Percentiles rank a stretch among this genome's conserved stretches.
Evolutionary conservation across 139 green algal genomes (phyloP).

Genomic region (Monoraphidium neglectum): DNA sequence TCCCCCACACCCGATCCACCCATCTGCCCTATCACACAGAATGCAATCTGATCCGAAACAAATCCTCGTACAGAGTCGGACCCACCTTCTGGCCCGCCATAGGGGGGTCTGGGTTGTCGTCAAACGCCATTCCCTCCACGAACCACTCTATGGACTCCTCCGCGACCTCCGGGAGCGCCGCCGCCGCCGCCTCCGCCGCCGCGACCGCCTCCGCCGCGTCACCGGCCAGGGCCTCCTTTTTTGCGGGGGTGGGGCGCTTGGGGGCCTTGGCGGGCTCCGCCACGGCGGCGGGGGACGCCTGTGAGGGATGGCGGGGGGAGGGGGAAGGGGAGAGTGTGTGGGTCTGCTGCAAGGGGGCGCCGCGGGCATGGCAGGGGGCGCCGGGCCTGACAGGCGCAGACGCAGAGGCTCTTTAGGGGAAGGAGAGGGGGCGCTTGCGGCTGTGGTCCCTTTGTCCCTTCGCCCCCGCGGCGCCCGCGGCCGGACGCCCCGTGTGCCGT

Average conservation of each 20-base stretch:
- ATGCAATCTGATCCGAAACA: no score
- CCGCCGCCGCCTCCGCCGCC: conserved; percentile 1
- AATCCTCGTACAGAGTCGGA: no score
- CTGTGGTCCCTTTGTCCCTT: no score
- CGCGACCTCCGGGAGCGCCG: conserved; percentile 3
- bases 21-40: no score
- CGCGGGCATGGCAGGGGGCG: background rate
- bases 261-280: background rate
- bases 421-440: no score
- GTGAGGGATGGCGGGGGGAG: background rate
- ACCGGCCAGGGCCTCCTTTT: background rate
- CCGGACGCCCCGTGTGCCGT: background rate
- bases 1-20: no score
- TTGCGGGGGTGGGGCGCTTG: background rate
- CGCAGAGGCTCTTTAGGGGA: background rate
- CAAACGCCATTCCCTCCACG: conserved; percentile 6
- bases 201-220: conserved; percentile 8
- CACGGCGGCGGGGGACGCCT: background rate
- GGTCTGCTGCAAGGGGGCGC: background rate
- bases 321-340: no score
- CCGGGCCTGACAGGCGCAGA: background rate
- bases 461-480: background rate
- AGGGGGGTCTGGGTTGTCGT: background rate
- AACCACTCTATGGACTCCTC: background rate
- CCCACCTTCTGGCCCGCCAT: conserved; percentile 2